Percentiles rank a stretch among this genome's conserved stretches.
phyloP scores from a whole-genome alignment of 768 basidiomycete species.

The Xanthoconium purpureum region DNA sequence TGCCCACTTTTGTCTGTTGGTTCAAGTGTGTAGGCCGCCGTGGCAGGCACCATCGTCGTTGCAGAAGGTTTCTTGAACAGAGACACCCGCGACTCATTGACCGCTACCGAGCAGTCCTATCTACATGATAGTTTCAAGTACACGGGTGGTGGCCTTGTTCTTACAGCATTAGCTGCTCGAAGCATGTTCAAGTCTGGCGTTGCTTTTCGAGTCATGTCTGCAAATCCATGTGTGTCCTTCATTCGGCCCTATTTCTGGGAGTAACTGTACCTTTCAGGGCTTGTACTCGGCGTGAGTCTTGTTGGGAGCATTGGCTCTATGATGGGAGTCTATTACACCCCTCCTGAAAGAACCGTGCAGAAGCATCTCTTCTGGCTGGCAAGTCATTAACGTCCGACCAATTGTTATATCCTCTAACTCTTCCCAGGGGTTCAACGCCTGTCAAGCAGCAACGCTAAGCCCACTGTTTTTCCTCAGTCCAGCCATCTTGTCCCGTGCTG shows the following conservation, averaged over 20 bases:
- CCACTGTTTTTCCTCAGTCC: slow-evolving; percentile 89
- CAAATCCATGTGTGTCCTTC: slow-evolving; percentile 69
- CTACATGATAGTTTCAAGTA: slow-evolving; percentile 80
- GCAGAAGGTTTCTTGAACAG: slow-evolving; percentile 69
- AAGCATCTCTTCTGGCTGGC: slow-evolving; percentile 84
- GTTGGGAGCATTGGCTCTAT: slow-evolving; percentile 80
- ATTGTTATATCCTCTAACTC: slow-evolving; percentile 1
- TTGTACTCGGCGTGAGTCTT: slow-evolving; percentile 78
- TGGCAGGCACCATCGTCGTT: slow-evolving; percentile 66
- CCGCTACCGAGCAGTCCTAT: slow-evolving; percentile 59
- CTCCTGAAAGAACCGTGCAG: slow-evolving; percentile 70
- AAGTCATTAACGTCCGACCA: slow-evolving; percentile 24
- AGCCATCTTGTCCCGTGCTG: slow-evolving; percentile 81
- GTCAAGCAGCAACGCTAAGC: slow-evolving; percentile 81
- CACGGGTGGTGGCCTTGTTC: slow-evolving; percentile 72
- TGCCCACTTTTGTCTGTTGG: not conserved
- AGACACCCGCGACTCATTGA: slow-evolving; percentile 70
- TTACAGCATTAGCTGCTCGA: slow-evolving; percentile 81
- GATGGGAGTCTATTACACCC: slow-evolving; percentile 77
- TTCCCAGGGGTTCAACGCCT: slow-evolving; percentile 73
- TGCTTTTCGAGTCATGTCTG: slow-evolving; percentile 72
- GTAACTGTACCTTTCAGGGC: slow-evolving; percentile 44
- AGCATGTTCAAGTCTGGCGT: slow-evolving; percentile 67
- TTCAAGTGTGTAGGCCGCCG: slow-evolving; percentile 49
- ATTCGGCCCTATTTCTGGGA: not conserved